Conservation (phyloP, 2,329 filamentous ascomycete species). For the Fusarium brachygibbosum region DNA sequence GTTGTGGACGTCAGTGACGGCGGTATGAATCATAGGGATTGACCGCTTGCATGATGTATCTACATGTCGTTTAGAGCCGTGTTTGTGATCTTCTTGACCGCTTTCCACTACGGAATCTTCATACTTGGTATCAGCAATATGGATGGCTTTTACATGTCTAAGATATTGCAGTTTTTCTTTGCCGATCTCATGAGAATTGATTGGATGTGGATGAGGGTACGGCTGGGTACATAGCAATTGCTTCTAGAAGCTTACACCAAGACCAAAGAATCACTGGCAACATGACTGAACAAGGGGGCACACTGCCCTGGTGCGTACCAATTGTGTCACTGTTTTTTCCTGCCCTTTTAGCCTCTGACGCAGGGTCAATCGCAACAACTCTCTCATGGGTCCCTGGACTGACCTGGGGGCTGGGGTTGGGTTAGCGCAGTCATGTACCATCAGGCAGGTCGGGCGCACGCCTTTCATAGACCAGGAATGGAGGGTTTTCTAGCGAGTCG, state of each 20-base stretch:
- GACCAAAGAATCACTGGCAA: neutral
- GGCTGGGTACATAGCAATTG: neutral
- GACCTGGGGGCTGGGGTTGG: constrained; percentile 23
- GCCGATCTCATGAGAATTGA: constrained; percentile 18
- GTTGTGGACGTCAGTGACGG: constrained; percentile 5
- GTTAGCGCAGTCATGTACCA: constrained; percentile 13
- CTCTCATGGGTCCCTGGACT: constrained; percentile 26
- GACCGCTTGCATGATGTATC: constrained; percentile 1
- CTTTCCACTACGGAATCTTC: neutral
- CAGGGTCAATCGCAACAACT: constrained; percentile 23
- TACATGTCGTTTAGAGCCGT: neutral
- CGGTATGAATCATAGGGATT: constrained; percentile 11
- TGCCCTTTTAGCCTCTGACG: constrained; percentile 22
- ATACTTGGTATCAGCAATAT: neutral
- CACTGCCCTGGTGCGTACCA: constrained; percentile 16
- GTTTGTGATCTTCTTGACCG: neutral
- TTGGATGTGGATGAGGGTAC: neutral
- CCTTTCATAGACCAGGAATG: constrained; percentile 11
- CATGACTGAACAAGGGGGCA: constrained; percentile 9
- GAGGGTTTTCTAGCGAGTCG: constrained; percentile 35
- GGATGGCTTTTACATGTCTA: neutral
- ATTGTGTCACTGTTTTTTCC: constrained; percentile 25
- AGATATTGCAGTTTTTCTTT: neutral
- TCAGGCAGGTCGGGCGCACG: constrained; percentile 4
- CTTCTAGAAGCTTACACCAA: constrained; percentile 39